Percentiles rank a stretch among this genome's conserved stretches.
phyloP scores from a whole-genome alignment of 202 grass and related monocot species.

The Panicum hallii region DNA sequence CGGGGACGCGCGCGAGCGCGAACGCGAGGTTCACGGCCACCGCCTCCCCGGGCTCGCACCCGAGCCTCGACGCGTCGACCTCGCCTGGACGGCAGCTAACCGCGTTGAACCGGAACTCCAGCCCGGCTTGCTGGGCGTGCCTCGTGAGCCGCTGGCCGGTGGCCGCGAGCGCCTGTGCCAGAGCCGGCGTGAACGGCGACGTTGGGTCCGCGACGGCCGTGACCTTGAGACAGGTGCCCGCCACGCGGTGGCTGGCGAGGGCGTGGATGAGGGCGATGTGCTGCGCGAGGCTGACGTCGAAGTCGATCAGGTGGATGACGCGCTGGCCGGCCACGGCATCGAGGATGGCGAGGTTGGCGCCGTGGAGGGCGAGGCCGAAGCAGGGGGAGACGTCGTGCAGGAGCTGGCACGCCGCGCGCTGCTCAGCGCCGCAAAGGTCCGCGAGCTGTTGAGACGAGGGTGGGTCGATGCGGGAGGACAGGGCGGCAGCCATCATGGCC shows the following conservation, averaged over 20 bases:
- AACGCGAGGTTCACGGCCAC: slow-evolving; percentile 89
- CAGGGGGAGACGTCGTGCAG: slow-evolving; percentile 66
- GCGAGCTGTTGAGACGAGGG: slow-evolving; percentile 24
- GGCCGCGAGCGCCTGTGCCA: slow-evolving; percentile 21
- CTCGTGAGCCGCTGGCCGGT: slow-evolving; percentile 55
- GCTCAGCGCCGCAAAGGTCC: slow-evolving; percentile 35
- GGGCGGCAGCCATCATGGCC: slow-evolving; percentile 64
- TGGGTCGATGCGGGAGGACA: slow-evolving; percentile 44
- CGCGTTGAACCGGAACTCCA: slow-evolving; percentile 60
- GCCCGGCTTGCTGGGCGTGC: slow-evolving; percentile 52
- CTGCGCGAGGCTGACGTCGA: slow-evolving; percentile 63
- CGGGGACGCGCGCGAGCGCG: slow-evolving; percentile 68
- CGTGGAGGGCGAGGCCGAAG: slow-evolving; percentile 67
- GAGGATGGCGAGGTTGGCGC: slow-evolving; percentile 73
- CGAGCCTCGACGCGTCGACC: slow-evolving; percentile 54
- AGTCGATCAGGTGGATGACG: slow-evolving; percentile 70
- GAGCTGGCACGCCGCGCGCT: slow-evolving; percentile 46
- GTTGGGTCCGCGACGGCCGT: slow-evolving; percentile 53
- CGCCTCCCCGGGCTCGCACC: slow-evolving; percentile 67
- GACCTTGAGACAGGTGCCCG: slow-evolving; percentile 39
- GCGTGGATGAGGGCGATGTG: slow-evolving; percentile 58
- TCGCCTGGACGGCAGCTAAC: slow-evolving; percentile 49
- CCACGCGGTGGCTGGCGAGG: slow-evolving; percentile 44
- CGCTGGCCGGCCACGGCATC: slow-evolving; percentile 43
- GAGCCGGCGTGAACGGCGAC: slow-evolving; percentile 49